A percentile compares a stretch with the other conserved stretches of the same genome.
Conservation (phyloP, 129 eudicot genomes). For the Sambucus nigra region DNA sequence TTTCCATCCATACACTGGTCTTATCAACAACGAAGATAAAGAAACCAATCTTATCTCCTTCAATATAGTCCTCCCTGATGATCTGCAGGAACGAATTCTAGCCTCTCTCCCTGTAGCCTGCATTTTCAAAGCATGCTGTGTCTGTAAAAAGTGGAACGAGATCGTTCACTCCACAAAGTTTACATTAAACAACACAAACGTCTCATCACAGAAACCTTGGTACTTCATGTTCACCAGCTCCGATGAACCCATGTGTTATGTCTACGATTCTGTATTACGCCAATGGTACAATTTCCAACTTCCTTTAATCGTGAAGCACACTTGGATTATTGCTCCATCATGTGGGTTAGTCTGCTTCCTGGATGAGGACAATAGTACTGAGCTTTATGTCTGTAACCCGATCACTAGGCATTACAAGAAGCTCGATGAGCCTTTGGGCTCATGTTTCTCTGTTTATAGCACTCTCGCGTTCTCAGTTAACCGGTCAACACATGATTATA, state of each 20-base stretch:
- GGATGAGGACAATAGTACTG: conserved; percentile 29
- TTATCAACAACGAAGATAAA: conserved; percentile 7
- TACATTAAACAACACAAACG: conserved; percentile 2
- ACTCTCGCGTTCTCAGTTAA: conserved; percentile 38
- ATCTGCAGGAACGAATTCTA: conserved; percentile 33
- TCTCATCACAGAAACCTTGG: conserved; percentile 29
- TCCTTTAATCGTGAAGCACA: conserved; percentile 29
- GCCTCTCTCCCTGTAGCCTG: conserved; percentile 35
- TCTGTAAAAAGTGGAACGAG: conserved; percentile 41
- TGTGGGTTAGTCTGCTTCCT: conserved; percentile 37
- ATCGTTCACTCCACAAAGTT: conserved; percentile 34
- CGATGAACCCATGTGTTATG: conserved; percentile 20
- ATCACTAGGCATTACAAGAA: conserved; percentile 17
- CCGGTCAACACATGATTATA: conserved; percentile 23
- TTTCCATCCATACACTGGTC: conserved; percentile 16
- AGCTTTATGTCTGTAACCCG: conserved; percentile 31
- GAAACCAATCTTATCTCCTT: conserved; percentile 16
- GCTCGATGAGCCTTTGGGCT: conserved; percentile 26
- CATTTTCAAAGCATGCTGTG: conserved; percentile 26
- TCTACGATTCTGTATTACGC: conserved; percentile 32
- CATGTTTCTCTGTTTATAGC: conserved; percentile 23
- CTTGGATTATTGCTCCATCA: conserved; percentile 37
- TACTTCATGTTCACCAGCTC: conserved; percentile 48
- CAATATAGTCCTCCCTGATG: conserved; percentile 32
- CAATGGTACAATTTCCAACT: conserved; percentile 40